phyloP scores from a whole-genome alignment of 1,139 yeast species.

The Kurtzmaniella quercitrusa region DNA sequence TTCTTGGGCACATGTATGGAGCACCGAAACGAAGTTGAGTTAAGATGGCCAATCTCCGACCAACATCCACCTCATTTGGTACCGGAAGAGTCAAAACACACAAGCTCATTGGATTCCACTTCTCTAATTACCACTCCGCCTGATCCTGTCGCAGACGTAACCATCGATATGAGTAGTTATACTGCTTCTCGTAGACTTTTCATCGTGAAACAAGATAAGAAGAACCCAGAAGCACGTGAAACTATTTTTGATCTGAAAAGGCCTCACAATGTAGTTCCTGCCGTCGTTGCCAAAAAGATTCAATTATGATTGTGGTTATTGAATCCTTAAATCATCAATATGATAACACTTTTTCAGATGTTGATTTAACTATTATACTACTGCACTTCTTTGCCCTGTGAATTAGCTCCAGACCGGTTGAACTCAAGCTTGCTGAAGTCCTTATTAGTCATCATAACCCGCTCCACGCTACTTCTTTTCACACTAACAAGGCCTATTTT shows the following conservation, averaged over 20 bases:
- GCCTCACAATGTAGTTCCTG: constrained; percentile 1
- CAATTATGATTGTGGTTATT: background rate
- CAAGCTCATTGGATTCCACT: background rate
- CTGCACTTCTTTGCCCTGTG: too few relatives aligned
- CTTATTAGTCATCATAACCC: constrained; percentile 22
- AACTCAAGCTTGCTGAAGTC: constrained; percentile 10
- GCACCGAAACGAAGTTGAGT: constrained; percentile 15
- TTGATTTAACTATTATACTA: too few relatives aligned
- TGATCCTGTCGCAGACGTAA: background rate
- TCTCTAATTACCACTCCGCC: background rate
- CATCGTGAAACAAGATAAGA: constrained; percentile 6
- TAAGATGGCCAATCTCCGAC: background rate
- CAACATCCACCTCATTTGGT: background rate
- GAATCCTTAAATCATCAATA: too few relatives aligned
- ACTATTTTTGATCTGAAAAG: constrained; percentile 5
- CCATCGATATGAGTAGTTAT: background rate
- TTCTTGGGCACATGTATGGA: constrained; percentile 53
- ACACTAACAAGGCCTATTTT: constrained; percentile 46
- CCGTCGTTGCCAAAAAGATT: constrained; percentile 1
- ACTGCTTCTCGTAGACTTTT: background rate
- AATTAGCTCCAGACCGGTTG: background rate
- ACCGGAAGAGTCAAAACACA: background rate
- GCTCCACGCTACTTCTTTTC: constrained; percentile 29
- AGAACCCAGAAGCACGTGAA: constrained; percentile 1
- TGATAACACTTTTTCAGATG: too few relatives aligned